phyloP scores from a whole-genome alignment of 768 basidiomycete genomes.

The Lyophyllum semitale region DNA sequence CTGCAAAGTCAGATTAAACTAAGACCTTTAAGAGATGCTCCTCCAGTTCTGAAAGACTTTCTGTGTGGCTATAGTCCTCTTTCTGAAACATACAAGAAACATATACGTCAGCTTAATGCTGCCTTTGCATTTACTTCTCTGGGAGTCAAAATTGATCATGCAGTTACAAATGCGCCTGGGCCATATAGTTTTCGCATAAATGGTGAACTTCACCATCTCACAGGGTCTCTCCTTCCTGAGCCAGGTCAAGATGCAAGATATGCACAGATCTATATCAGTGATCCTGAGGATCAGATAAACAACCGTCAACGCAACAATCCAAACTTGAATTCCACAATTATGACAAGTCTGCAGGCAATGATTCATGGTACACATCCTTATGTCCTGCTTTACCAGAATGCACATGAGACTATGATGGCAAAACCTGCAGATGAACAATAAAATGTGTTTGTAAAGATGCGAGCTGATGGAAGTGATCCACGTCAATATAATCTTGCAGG shows the following conservation, averaged over 20 bases:
- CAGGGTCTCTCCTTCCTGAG: constrained; percentile 28
- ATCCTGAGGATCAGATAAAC: constrained; percentile 28
- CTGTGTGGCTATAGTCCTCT: background rate
- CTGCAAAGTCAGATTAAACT: constrained; percentile 11
- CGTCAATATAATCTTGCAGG: constrained; percentile 40
- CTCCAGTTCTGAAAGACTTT: background rate
- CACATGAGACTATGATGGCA: constrained; percentile 19
- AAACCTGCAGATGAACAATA: constrained; percentile 12
- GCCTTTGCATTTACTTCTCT: too few species aligned
- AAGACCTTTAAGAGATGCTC: background rate
- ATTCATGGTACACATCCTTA: constrained; percentile 11
- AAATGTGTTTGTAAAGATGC: constrained; percentile 1
- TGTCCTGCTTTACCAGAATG: constrained; percentile 21
- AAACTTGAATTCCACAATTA: constrained; percentile 2
- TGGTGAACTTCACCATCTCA: too few species aligned
- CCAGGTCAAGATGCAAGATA: constrained; percentile 17
- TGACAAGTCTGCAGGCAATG: constrained; percentile 6
- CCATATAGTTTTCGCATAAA: too few species aligned
- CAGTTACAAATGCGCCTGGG: too few species aligned
- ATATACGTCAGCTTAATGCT: background rate
- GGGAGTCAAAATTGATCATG: too few species aligned
- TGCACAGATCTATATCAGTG: constrained; percentile 40
- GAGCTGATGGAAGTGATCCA: constrained; percentile 21
- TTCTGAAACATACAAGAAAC: background rate
- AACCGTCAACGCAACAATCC: constrained; percentile 11